These are phyloP conservation scores for Pleurotus pulmonarius DNA, from an alignment of 768 basidiomycete species.

Conservation along the genomic window DNA sequence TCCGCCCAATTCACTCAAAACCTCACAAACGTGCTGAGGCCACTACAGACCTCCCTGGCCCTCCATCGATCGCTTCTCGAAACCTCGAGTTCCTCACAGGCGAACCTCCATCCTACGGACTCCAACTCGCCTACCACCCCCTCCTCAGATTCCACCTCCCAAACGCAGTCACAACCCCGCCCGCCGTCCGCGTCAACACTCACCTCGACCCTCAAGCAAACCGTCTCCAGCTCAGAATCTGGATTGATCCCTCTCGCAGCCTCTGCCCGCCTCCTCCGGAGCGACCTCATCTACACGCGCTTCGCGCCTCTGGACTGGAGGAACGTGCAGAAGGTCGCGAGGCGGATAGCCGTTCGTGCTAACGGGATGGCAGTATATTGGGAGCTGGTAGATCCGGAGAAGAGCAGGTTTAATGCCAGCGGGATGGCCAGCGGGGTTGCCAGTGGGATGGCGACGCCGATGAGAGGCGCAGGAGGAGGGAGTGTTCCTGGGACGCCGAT, in stretches of 20 bases:
- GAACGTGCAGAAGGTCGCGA: conserved; percentile 43
- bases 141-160: conserved; percentile 20
- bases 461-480: neutral
- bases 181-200: conserved; percentile 18
- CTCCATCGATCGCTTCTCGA: conserved; percentile 45
- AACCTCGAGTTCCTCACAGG: neutral
- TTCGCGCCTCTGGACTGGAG: conserved; percentile 57
- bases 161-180: conserved; percentile 13
- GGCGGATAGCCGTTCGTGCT: conserved; percentile 52
- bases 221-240: conserved; percentile 39
- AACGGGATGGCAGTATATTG: conserved; percentile 65
- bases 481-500: neutral
- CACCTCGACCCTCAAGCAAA: conserved; percentile 24
- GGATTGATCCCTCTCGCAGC: conserved; percentile 50
- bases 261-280: conserved; percentile 46
- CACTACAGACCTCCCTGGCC: conserved; percentile 40
- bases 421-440: too few relatives aligned
- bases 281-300: conserved; percentile 58
- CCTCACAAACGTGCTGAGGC: conserved; percentile 43
- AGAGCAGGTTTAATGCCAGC: conserved; percentile 50
- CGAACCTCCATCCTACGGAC: too few relatives aligned
- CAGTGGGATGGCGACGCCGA: conserved; percentile 16
- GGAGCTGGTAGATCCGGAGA: conserved; percentile 55
- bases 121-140: conserved; percentile 17
- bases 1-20: conserved; percentile 54